phyloP scores from a whole-genome alignment of 768 basidiomycete genomes.

The Leccinum incarnatum region DNA sequence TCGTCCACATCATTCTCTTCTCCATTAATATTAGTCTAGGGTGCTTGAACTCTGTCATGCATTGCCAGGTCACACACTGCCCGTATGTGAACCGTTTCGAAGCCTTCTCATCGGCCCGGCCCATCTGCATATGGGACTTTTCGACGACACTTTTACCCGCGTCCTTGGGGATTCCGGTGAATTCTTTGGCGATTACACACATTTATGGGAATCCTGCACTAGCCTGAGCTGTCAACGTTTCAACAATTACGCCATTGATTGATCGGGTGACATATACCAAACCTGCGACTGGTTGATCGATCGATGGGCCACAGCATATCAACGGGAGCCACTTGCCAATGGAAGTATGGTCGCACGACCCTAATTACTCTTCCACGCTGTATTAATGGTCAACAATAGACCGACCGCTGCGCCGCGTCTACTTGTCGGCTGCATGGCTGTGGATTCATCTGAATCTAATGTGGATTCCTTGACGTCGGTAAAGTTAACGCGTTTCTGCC shows the following conservation, averaged over 20 bases:
- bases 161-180: not conserved
- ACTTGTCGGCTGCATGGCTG: not conserved
- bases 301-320: not conserved
- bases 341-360: not conserved
- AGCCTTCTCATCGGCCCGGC: not conserved
- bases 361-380: not conserved
- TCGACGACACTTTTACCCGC: not conserved
- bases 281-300: not conserved
- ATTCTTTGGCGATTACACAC: too few species aligned
- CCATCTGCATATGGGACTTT: not conserved
- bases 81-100: not conserved
- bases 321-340: not conserved
- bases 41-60: not conserved
- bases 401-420: not conserved
- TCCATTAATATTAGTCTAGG: not conserved
- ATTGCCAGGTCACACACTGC: not conserved
- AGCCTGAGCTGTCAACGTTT: not conserved
- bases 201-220: not conserved
- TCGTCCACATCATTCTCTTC: not conserved
- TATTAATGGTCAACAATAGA: not conserved
- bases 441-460: not conserved
- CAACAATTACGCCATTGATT: not conserved
- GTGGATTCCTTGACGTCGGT: not conserved
- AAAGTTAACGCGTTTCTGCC: not conserved
- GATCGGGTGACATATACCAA: not conserved